Conservation (phyloP, 176 grass and related monocot genomes). For the Raddia guianensis region DNA sequence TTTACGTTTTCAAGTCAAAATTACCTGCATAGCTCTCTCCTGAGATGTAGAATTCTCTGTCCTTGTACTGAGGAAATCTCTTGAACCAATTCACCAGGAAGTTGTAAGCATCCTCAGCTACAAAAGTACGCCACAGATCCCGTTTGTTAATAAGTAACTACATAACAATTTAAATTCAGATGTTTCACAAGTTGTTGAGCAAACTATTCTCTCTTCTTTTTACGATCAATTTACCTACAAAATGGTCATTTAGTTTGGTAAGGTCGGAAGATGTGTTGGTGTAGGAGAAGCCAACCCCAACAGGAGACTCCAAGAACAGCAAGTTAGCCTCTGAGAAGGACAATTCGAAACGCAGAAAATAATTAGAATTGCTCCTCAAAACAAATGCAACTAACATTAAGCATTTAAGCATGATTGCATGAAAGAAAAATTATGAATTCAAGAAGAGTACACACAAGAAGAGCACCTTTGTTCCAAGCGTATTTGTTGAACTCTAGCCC, state of each 20-base stretch:
- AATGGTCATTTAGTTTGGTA: conserved; percentile 53
- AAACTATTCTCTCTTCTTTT: background rate
- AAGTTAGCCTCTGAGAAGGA: conserved; percentile 73
- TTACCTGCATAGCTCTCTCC: conserved; percentile 91
- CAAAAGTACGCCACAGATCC: background rate
- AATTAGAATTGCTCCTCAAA: background rate
- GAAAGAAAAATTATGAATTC: background rate
- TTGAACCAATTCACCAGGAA: conserved; percentile 72
- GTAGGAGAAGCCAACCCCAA: conserved; percentile 85
- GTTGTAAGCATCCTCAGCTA: conserved; percentile 70
- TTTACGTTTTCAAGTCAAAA: conserved; percentile 9
- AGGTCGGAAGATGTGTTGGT: conserved; percentile 80
- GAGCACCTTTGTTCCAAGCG: conserved; percentile 79
- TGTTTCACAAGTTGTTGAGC: background rate
- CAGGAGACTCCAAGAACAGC: conserved; percentile 80
- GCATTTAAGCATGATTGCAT: background rate
- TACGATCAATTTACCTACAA: conserved; percentile 55
- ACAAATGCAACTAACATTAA: background rate
- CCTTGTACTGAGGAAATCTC: conserved; percentile 63
- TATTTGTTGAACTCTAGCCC: conserved; percentile 71
- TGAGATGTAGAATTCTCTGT: conserved; percentile 69
- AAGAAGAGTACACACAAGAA: background rate
- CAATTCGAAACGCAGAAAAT: background rate
- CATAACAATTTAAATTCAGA: background rate
- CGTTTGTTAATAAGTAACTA: conserved; percentile 30